Percentiles rank a stretch among this genome's conserved stretches.
phyloP scores from a whole-genome alignment of 2,329 filamentous ascomycete species.

The Penicillium digitatum region DNA sequence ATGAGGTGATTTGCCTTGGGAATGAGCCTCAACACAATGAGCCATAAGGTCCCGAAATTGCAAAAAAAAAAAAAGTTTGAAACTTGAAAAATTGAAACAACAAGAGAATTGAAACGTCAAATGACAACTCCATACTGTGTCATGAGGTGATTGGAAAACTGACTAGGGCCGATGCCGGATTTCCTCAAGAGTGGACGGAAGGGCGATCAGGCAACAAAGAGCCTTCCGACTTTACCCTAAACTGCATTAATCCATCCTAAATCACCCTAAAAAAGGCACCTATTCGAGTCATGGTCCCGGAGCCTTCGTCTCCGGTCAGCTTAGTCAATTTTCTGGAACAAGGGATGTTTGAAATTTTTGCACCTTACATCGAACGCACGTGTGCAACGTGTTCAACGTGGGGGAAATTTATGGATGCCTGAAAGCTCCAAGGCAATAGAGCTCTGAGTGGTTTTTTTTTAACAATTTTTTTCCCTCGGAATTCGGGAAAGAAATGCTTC shows the following conservation, averaged over 20 bases:
- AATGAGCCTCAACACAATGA: background rate
- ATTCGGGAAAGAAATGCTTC: background rate
- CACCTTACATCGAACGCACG: slow-evolving; percentile 3
- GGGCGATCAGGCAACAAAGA: slow-evolving; percentile 19
- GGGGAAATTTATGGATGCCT: background rate
- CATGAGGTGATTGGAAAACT: background rate
- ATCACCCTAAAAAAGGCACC: background rate
- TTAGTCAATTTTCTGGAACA: background rate
- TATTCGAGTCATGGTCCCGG: slow-evolving; percentile 5
- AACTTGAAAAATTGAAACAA: background rate
- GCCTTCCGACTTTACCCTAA: slow-evolving; percentile 5
- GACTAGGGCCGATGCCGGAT: slow-evolving; percentile 4
- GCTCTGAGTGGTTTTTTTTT: background rate
- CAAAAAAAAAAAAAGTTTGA: background rate
- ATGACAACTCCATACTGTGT: slow-evolving; percentile 5
- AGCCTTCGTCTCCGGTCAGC: slow-evolving; percentile 7
- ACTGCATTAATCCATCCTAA: background rate
- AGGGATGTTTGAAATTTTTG: background rate
- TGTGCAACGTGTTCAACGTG: slow-evolving; percentile 6
- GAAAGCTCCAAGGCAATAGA: background rate
- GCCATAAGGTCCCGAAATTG: background rate
- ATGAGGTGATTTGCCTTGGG: slow-evolving; percentile 1
- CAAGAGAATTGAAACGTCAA: slow-evolving; percentile 3
- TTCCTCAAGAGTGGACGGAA: slow-evolving; percentile 16
- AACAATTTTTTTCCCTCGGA: too few relatives aligned